Evolutionary conservation across 1,284 basidiomycete species (phyloP).

Genomic region (Inonotus obliquus): DNA sequence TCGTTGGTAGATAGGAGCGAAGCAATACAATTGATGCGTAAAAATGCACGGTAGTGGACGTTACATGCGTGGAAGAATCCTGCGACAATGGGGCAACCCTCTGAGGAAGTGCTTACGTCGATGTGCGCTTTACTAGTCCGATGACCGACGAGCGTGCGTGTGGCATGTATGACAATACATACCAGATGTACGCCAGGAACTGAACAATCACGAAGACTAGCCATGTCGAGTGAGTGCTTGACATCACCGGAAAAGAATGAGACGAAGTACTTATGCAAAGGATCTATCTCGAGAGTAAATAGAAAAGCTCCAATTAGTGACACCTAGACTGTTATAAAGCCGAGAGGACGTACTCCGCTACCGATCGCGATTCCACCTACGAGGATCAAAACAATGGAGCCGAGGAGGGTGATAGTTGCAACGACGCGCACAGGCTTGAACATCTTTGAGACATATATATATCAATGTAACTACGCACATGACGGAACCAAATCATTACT

Average conservation of each 20-base stretch:
- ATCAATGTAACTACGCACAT: neutral
- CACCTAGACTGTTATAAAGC: constrained; percentile 26
- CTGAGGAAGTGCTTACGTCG: neutral
- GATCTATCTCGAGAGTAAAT: constrained; percentile 27
- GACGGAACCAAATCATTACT: constrained; percentile 24
- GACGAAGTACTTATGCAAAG: constrained; percentile 42
- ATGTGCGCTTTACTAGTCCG: neutral
- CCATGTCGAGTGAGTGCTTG: constrained; percentile 1
- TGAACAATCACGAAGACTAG: constrained; percentile 83
- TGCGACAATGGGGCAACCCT: neutral
- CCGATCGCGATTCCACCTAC: constrained; percentile 73
- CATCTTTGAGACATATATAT: constrained; percentile 55
- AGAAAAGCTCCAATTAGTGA: constrained; percentile 28
- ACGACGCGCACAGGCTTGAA: constrained; percentile 89
- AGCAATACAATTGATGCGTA: neutral
- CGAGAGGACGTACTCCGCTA: constrained; percentile 51
- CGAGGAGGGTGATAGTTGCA: constrained; percentile 77
- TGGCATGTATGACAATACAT: constrained; percentile 80
- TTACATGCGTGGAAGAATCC: neutral
- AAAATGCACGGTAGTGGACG: neutral
- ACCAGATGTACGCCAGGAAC: constrained; percentile 84
- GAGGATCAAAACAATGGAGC: constrained; percentile 73
- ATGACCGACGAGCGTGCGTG: constrained; percentile 72
- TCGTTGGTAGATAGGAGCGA: neutral
- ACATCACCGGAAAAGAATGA: constrained; percentile 10